Base-by-base conservation (phyloP, 129 eudicot genomes). In the Solidago caesia region DNA sequence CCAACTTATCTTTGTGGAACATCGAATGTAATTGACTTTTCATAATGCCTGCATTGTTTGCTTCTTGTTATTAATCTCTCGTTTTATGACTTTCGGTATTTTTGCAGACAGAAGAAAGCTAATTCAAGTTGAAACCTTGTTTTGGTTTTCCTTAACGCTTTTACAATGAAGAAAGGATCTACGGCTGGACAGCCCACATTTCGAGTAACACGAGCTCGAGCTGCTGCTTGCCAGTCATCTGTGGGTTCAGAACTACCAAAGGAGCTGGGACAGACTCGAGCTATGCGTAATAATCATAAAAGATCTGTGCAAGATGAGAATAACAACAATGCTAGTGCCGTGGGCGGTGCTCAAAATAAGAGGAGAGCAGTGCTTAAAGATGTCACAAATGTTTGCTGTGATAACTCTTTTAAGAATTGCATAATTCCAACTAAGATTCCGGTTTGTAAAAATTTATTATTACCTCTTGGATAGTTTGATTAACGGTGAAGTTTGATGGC, bases 121-220 rank as follows among this genome's bases (percentile, higher is more conserved):
- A 49, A 21, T 49, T 77, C 48, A 45, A 76, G 12, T 47, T 39
- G 55, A 70, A 68, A 70, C 68, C 72, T 66, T 75, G 60, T 53
- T 21, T 78, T 67, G 76, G 74, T 69, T 82, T 64, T 80, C 45
- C 25, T 4, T 56, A 59, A 77, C 27, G 39, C 48, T 62, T 47
- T 67, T 73, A 76, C 49, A 75, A 84, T 75, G 88, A 89, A 65
- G 66, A 69, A 63, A 72, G 78, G 64, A 43, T 65, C 80, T 76
- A 52, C 53, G 43, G 66, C 43, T 66, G 83, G 60, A 44, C 87
- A 73, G 77, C 81, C 88, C 21, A 68, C 72, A 66, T 77, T 68
- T 70, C 90, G 92, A 25, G 77, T 87, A 46, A 89, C 96, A 73
- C 71, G 96, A 75, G 86, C 96, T 75, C 85, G 85, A 57, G 88